Percentiles rank a stretch among this genome's conserved stretches.
Evolutionary conservation across 2,329 filamentous ascomycete genomes (phyloP).

Genomic region (Fusarium robinianum): DNA sequence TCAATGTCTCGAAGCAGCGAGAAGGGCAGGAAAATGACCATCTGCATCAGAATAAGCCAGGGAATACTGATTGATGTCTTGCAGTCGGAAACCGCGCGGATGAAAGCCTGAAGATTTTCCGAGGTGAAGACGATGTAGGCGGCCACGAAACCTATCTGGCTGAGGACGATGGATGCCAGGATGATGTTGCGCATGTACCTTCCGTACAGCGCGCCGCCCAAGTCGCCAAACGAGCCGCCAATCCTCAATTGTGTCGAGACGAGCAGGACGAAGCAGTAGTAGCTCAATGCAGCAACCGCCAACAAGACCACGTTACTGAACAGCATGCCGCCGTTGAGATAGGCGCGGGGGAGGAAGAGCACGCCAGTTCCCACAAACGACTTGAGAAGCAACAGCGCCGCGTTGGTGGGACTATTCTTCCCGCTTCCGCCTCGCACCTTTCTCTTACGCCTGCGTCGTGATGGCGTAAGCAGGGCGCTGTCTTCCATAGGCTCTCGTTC

Average conservation of each 20-base stretch:
- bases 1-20: slow-evolving; percentile 95
- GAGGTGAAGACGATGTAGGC: slow-evolving; percentile 98
- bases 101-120: slow-evolving; percentile 93
- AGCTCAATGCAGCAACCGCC: slow-evolving; percentile 81
- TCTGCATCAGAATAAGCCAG: slow-evolving; percentile 90
- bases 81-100: slow-evolving; percentile 88
- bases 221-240: slow-evolving; percentile 95
- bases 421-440: slow-evolving; percentile 75
- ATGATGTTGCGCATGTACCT: slow-evolving; percentile 88
- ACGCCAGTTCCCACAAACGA: slow-evolving; percentile 98
- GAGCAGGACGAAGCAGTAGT: slow-evolving; percentile 95
- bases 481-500: slow-evolving; percentile 84
- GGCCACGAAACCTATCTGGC: slow-evolving; percentile 91
- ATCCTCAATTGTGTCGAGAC: slow-evolving; percentile 84
- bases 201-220: slow-evolving; percentile 89
- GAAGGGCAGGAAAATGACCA: slow-evolving; percentile 92
- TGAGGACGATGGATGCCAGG: slow-evolving; percentile 88
- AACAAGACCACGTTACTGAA: slow-evolving; percentile 95
- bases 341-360: slow-evolving; percentile 88
- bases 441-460: slow-evolving; percentile 72
- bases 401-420: slow-evolving; percentile 77
- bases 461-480: slow-evolving; percentile 80
- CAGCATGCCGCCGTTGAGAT: slow-evolving; percentile 94
- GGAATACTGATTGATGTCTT: slow-evolving; percentile 83
- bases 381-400: slow-evolving; percentile 86